Percentiles rank a stretch among this genome's conserved stretches.
Evolutionary conservation across 2,329 filamentous ascomycete genomes (phyloP).

Genomic region (Clarireedia hainanense): DNA sequence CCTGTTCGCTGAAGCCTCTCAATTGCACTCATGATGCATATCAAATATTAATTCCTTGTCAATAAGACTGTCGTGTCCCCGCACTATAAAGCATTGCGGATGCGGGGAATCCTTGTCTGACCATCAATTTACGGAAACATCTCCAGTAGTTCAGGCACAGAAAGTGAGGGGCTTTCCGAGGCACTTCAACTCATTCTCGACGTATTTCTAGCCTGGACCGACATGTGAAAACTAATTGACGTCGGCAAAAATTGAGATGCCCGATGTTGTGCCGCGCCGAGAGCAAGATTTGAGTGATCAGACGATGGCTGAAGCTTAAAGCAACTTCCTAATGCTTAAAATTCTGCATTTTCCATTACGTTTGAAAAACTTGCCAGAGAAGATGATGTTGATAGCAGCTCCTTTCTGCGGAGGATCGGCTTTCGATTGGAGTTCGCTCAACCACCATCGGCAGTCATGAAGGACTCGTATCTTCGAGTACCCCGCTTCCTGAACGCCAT

Average conservation of each 20-base stretch:
- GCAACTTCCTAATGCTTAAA: neutral
- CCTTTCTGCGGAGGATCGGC: too few species aligned
- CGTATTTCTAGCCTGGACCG: too few species aligned
- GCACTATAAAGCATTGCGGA: neutral
- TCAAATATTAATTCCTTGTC: neutral
- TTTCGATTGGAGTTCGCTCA: too few species aligned
- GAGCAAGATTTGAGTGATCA: neutral
- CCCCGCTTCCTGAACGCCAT: too few species aligned
- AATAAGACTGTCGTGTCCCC: neutral
- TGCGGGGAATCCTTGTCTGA: slow-evolving; percentile 1
- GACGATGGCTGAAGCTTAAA: neutral
- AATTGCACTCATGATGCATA: neutral
- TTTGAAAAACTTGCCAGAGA: too few species aligned
- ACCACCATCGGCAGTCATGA: too few species aligned
- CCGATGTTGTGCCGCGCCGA: neutral
- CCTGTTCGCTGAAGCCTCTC: too few species aligned
- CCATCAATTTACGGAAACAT: neutral
- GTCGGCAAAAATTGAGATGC: neutral
- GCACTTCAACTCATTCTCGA: neutral
- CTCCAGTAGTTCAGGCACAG: neutral
- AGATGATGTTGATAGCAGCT: too few species aligned
- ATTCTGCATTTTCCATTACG: neutral
- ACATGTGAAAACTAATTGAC: neutral
- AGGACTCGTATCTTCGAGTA: too few species aligned
- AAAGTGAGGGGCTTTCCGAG: neutral